Percentiles rank a stretch among this genome's conserved stretches.
Conservation (phyloP, 176 grass and related monocot genomes). For the Bolboschoenus planiculmis region DNA sequence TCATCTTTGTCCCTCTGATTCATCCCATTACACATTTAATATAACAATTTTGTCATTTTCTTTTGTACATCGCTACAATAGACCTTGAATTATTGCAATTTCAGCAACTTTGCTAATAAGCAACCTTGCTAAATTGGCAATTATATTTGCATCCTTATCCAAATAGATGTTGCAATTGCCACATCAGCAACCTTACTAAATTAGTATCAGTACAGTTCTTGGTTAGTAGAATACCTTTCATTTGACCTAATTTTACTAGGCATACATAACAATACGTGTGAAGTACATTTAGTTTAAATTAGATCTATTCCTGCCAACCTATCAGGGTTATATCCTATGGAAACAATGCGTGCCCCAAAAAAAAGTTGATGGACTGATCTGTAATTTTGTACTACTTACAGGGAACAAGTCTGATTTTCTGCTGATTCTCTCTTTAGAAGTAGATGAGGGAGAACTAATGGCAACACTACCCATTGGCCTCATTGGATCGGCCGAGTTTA, state of each 20-base stretch:
- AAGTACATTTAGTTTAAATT: background rate
- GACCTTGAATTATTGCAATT: background rate
- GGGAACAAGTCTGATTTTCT: slow-evolving; percentile 58
- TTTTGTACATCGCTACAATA: background rate
- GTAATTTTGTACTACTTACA: slow-evolving; percentile 23
- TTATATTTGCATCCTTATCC: background rate
- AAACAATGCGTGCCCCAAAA: background rate
- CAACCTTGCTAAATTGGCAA: background rate
- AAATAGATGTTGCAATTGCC: background rate
- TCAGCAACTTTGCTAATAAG: background rate
- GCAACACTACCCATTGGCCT: slow-evolving; percentile 33
- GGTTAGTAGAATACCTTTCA: background rate
- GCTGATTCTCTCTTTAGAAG: slow-evolving; percentile 59
- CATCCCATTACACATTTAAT: background rate
- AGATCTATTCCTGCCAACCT: background rate
- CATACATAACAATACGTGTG: background rate
- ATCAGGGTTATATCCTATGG: background rate
- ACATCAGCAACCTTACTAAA: background rate
- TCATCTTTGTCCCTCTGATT: background rate
- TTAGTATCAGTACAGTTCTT: background rate
- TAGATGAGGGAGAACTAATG: slow-evolving; percentile 45
- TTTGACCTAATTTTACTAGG: no score
- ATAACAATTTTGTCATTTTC: background rate
- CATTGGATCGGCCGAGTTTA: slow-evolving; percentile 35
- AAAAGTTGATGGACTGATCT: background rate